Percentiles rank a stretch among this genome's conserved stretches.
Evolutionary conservation across 306 rosid genomes (phyloP).

Genomic region (Vicia faba): DNA sequence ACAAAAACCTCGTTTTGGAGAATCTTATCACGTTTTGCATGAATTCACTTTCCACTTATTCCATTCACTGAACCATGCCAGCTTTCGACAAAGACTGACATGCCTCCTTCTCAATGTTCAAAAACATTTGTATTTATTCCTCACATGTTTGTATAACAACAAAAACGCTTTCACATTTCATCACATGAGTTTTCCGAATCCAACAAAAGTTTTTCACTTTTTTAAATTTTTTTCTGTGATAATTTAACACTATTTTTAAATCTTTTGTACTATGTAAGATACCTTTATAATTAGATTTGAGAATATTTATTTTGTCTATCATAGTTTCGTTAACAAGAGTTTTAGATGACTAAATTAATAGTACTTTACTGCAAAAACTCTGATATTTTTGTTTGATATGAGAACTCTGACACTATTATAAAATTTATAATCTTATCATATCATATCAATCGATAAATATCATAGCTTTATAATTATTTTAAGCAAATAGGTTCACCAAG

Average conservation of each 20-base stretch:
- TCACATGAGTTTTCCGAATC: neutral
- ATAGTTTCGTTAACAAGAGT: neutral
- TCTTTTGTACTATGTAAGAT: neutral
- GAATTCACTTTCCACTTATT: conserved; percentile 15
- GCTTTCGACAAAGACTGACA: conserved; percentile 11
- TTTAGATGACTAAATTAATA: neutral
- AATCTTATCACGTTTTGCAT: conserved; percentile 32
- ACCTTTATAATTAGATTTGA: neutral
- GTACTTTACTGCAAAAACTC: neutral
- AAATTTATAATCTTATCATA: neutral
- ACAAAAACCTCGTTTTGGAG: neutral
- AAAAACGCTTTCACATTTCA: conserved; percentile 25
- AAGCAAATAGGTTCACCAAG: neutral
- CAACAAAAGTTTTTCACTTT: neutral
- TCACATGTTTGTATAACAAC: conserved; percentile 2
- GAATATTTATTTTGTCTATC: neutral
- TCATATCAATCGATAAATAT: neutral
- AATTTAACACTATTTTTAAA: neutral
- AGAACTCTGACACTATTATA: neutral
- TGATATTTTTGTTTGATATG: neutral
- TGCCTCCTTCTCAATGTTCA: conserved; percentile 8
- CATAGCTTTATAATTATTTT: neutral
- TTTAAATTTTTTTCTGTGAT: neutral
- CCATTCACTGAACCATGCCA: conserved; percentile 44
- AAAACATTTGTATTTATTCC: conserved; percentile 12